Evolutionary conservation across 441 rosid species (phyloP).

Genomic region (Gossypium aridum): DNA sequence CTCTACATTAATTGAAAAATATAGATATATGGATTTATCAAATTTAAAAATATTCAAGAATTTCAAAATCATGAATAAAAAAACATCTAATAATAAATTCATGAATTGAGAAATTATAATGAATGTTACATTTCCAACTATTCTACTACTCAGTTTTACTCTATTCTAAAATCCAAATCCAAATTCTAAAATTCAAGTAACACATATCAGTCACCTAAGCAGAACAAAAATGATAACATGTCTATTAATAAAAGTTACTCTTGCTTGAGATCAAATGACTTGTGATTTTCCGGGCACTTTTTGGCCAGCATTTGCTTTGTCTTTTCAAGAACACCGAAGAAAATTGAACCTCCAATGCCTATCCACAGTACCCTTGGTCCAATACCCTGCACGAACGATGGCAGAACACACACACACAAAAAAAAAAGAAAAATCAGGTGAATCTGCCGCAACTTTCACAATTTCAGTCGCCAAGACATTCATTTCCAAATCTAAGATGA

Average conservation of each 20-base stretch:
- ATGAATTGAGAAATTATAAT: too few species aligned
- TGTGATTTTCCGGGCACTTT: conserved; percentile 28
- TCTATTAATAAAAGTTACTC: not conserved
- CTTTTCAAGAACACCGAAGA: conserved; percentile 62
- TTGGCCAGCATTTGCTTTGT: conserved; percentile 54
- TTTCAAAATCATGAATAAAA: too few species aligned
- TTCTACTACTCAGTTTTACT: too few species aligned
- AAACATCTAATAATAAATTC: too few species aligned
- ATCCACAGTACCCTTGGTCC: conserved; percentile 78
- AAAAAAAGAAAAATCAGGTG: not conserved
- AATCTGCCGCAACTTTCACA: not conserved
- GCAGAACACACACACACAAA: not conserved
- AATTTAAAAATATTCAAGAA: too few species aligned
- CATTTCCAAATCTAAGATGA: not conserved
- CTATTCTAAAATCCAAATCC: too few species aligned
- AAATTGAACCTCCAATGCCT: conserved; percentile 70
- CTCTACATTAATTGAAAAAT: too few species aligned
- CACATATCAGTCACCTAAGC: not conserved
- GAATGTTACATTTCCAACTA: too few species aligned
- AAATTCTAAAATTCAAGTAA: too few species aligned
- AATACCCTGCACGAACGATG: conserved; percentile 42
- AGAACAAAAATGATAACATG: not conserved
- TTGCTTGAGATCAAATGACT: not conserved
- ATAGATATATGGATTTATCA: too few species aligned
- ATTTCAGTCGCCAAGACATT: not conserved